Conservation (phyloP, 2,329 filamentous ascomycete genomes). For the Fusarium solani-melongenae region DNA sequence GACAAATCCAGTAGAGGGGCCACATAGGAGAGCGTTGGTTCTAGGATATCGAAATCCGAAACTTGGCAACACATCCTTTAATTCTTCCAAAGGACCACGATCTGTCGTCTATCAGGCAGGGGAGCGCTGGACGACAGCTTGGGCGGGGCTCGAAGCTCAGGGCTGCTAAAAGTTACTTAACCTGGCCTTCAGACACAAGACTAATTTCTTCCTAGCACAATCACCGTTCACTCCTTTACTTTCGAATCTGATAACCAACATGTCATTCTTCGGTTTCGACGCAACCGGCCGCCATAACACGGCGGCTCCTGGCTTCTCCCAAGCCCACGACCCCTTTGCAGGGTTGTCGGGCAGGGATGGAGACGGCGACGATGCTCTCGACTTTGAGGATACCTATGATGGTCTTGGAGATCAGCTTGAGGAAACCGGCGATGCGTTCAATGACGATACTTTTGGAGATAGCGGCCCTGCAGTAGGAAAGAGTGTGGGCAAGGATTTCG, state of each 20-base stretch:
- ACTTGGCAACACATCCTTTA: not conserved
- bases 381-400: constrained; percentile 98
- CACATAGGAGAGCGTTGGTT: not conserved
- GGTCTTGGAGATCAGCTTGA: constrained; percentile 91
- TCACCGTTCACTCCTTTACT: constrained; percentile 30
- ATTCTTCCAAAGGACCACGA: not conserved
- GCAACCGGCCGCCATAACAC: constrained; percentile 72
- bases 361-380: constrained; percentile 67
- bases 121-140: constrained; percentile 12
- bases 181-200: constrained; percentile 12
- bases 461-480: constrained; percentile 52
- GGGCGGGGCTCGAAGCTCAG: constrained; percentile 32
- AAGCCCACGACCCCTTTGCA: constrained; percentile 87
- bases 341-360: constrained; percentile 76
- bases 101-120: not conserved
- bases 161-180: constrained; percentile 23
- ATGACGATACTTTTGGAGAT: constrained; percentile 90
- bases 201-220: constrained; percentile 42
- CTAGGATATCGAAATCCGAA: not conserved
- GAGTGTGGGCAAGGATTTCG: constrained; percentile 89
- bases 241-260: constrained; percentile 52
- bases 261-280: constrained; percentile 96
- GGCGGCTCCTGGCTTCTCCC: constrained; percentile 82
- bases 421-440: constrained; percentile 93
- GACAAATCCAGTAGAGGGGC: not conserved